Conservation (phyloP, 2,329 filamentous ascomycete species). For the Apiospora malaysiana region DNA sequence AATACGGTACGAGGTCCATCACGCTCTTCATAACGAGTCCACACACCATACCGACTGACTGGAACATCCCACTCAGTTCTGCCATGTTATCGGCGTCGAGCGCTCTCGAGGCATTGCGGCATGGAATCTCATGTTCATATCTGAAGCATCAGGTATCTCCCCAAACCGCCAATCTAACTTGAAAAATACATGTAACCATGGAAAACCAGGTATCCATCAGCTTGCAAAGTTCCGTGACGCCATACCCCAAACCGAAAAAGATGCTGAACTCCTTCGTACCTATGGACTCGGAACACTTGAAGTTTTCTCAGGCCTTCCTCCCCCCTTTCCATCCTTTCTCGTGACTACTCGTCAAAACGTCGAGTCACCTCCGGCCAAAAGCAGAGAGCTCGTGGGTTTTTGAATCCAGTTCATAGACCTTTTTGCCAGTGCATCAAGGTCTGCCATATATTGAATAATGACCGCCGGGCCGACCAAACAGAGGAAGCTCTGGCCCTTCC, state of each 20-base stretch:
- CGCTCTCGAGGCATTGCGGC: background rate
- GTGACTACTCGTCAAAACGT: constrained; percentile 13
- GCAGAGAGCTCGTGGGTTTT: background rate
- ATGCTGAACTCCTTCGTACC: constrained; percentile 13
- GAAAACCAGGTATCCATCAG: constrained; percentile 6
- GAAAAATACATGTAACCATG: background rate
- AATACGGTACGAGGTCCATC: background rate
- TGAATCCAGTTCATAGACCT: constrained; percentile 12
- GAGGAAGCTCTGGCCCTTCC: background rate
- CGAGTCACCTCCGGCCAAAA: background rate
- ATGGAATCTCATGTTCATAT: background rate
- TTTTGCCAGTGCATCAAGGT: background rate
- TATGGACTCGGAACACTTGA: background rate
- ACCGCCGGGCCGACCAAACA: background rate
- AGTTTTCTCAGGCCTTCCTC: background rate
- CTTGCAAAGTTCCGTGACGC: constrained; percentile 13
- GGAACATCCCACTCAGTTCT: background rate
- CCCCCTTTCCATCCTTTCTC: background rate
- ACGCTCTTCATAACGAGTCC: background rate
- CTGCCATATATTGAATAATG: background rate
- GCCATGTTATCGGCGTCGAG: background rate
- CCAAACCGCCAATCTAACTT: background rate
- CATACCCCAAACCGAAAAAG: constrained; percentile 4
- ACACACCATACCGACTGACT: background rate
- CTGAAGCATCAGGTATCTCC: constrained; percentile 1